Evolutionary conservation across 2,329 filamentous ascomycete genomes (phyloP).

Genomic region (Elsinoe ampelina): DNA sequence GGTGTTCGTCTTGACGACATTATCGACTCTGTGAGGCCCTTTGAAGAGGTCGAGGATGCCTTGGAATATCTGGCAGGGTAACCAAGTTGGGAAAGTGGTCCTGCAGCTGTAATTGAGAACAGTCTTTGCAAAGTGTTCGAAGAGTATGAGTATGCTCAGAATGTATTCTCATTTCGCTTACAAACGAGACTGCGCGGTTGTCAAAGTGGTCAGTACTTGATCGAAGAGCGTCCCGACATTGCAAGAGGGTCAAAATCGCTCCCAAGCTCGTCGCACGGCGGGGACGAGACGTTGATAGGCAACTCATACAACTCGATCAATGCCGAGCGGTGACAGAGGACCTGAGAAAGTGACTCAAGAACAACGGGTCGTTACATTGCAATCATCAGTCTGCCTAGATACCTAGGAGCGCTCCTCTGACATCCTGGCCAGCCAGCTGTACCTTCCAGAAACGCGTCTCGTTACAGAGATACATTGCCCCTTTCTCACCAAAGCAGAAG

Average conservation of each 20-base stretch:
- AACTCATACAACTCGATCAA: no score
- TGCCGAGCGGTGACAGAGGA: no score
- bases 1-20: slow-evolving; percentile 27
- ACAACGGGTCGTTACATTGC: no score
- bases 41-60: slow-evolving; percentile 35
- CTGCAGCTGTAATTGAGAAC: slow-evolving; percentile 25
- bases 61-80: slow-evolving; percentile 35
- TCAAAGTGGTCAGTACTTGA: no score
- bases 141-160: no score
- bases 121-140: slow-evolving; percentile 16
- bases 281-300: no score
- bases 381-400: background rate
- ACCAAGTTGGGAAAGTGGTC: slow-evolving; percentile 37
- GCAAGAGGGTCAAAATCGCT: no score
- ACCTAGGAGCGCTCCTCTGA: slow-evolving; percentile 14
- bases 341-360: no score
- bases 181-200: no score
- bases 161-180: no score
- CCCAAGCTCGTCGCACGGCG: no score
- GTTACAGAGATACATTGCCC: slow-evolving; percentile 38
- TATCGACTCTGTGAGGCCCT: slow-evolving; percentile 31
- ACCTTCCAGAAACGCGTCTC: slow-evolving; percentile 22
- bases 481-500: slow-evolving; percentile 28
- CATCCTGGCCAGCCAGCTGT: background rate
- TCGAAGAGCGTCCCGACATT: no score